Percentiles rank a stretch among this genome's conserved stretches.
These are phyloP conservation scores for Cercospora sp. DNA, from an alignment of 2,329 filamentous ascomycete genomes.

Conservation along the genomic window DNA sequence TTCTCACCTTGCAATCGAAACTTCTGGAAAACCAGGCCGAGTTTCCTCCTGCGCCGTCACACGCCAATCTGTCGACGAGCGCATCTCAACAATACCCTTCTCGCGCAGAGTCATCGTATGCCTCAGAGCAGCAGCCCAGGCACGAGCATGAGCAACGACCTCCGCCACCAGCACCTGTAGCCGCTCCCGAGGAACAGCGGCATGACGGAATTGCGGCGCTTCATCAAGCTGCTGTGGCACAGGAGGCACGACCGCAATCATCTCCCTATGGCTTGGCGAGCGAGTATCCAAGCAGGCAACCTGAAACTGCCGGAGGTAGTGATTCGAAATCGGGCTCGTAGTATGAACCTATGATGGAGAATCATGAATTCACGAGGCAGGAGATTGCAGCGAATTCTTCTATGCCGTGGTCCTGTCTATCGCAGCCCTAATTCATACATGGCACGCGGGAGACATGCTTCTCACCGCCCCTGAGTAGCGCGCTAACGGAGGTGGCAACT, in stretches of 20 bases:
- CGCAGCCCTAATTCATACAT: not conserved
- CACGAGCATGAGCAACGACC: slow-evolving; percentile 28
- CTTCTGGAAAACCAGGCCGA: slow-evolving; percentile 82
- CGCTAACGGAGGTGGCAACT: not conserved
- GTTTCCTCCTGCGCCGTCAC: slow-evolving; percentile 77
- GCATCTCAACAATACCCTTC: slow-evolving; percentile 29
- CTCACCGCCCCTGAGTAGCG: not conserved
- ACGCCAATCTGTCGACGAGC: slow-evolving; percentile 63
- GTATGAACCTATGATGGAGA: not conserved
- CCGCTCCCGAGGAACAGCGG: slow-evolving; percentile 25
- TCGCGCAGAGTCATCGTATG: slow-evolving; percentile 24
- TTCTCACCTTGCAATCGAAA: slow-evolving; percentile 83
- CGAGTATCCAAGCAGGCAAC: slow-evolving; percentile 21
- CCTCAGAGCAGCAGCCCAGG: slow-evolving; percentile 27
- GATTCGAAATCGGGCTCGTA: slow-evolving; percentile 21
- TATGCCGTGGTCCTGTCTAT: not conserved
- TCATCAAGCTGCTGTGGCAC: slow-evolving; percentile 30
- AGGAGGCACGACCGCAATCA: slow-evolving; percentile 27
- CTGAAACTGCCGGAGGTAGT: not conserved
- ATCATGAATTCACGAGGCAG: not conserved
- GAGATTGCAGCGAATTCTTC: not conserved
- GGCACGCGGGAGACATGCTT: not conserved
- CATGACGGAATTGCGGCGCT: slow-evolving; percentile 31
- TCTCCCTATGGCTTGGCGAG: slow-evolving; percentile 34
- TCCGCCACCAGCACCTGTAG: slow-evolving; percentile 25